These are phyloP conservation scores for Leucoagaricus sp. DNA, from an alignment of 1,284 basidiomycete genomes.

Conservation along the genomic window DNA sequence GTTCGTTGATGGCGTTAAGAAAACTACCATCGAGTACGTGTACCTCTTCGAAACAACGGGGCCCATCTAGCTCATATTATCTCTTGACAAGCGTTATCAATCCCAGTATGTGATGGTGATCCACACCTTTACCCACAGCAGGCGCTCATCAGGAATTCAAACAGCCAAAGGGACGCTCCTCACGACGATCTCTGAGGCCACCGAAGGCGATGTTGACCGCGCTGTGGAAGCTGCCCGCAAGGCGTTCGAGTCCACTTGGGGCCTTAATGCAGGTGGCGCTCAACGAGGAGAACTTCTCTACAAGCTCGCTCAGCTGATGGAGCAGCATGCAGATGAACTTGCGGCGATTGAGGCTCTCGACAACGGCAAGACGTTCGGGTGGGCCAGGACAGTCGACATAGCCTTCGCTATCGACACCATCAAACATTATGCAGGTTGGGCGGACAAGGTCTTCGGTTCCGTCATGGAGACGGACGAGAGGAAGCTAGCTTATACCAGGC, in stretches of 20 bases:
- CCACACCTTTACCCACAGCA: background rate
- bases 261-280: constrained; percentile 61
- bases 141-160: background rate
- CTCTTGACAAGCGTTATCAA: constrained; percentile 63
- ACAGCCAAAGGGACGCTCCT: constrained; percentile 71
- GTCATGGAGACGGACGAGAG: constrained; percentile 73
- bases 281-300: constrained; percentile 65
- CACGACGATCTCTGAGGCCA: constrained; percentile 70
- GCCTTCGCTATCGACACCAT: constrained; percentile 65
- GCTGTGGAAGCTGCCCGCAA: constrained; percentile 80
- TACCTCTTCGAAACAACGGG: background rate
- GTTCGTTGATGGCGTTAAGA: constrained; percentile 71
- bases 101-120: constrained; percentile 45
- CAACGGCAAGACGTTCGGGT: constrained; percentile 79
- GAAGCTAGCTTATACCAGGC: constrained; percentile 81
- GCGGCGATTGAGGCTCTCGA: constrained; percentile 82
- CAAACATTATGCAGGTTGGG: constrained; percentile 79
- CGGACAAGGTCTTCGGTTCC: constrained; percentile 88
- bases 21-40: constrained; percentile 68
- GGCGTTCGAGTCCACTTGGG: constrained; percentile 79
- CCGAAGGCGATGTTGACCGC: constrained; percentile 70
- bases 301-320: constrained; percentile 78
- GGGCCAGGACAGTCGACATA: constrained; percentile 76
- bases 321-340: constrained; percentile 70
- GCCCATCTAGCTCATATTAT: background rate